These are phyloP conservation scores for Caryocar brasiliense DNA, from an alignment of 441 rosid species.

Conservation along the genomic window DNA sequence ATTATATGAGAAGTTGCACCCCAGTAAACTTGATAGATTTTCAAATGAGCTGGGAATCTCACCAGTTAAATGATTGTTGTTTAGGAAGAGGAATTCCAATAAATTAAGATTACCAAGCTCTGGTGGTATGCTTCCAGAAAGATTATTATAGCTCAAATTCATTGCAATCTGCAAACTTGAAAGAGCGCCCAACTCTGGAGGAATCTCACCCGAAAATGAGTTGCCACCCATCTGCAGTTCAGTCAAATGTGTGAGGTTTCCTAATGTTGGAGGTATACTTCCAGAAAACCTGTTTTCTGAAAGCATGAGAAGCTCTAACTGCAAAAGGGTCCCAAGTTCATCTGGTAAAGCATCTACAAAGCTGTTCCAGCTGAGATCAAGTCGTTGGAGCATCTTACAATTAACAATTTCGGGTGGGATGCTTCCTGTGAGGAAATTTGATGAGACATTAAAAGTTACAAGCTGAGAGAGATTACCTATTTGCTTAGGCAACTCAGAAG, in stretches of 20 bases:
- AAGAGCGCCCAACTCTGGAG: slow-evolving; percentile 61
- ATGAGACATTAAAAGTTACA: slow-evolving; percentile 78
- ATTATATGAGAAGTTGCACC: slow-evolving; percentile 91
- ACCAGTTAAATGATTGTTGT: slow-evolving; percentile 73
- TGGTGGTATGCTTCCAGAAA: slow-evolving; percentile 58
- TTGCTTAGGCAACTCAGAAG: slow-evolving; percentile 56
- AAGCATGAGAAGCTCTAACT: slow-evolving; percentile 72
- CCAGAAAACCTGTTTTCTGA: slow-evolving; percentile 78
- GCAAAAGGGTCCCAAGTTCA: slow-evolving; percentile 69
- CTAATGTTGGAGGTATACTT: slow-evolving; percentile 58
- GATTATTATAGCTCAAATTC: slow-evolving; percentile 75
- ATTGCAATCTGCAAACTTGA: slow-evolving; percentile 88
- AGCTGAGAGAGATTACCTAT: slow-evolving; percentile 66
- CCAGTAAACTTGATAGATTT: slow-evolving; percentile 64
- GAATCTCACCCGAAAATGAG: slow-evolving; percentile 67
- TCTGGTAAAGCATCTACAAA: slow-evolving; percentile 55
- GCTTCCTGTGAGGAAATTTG: slow-evolving; percentile 57
- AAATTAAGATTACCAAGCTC: slow-evolving; percentile 71
- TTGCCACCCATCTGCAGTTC: slow-evolving; percentile 97
- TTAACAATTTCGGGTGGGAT: slow-evolving; percentile 59
- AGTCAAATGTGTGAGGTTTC: slow-evolving; percentile 76
- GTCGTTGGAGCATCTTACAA: slow-evolving; percentile 88
- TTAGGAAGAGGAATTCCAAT: slow-evolving; percentile 60
- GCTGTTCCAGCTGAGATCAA: slow-evolving; percentile 71
- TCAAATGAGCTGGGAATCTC: slow-evolving; percentile 70